phyloP scores from a whole-genome alignment of 495 filamentous ascomycete genomes.

The Penicillium samsonianum region DNA sequence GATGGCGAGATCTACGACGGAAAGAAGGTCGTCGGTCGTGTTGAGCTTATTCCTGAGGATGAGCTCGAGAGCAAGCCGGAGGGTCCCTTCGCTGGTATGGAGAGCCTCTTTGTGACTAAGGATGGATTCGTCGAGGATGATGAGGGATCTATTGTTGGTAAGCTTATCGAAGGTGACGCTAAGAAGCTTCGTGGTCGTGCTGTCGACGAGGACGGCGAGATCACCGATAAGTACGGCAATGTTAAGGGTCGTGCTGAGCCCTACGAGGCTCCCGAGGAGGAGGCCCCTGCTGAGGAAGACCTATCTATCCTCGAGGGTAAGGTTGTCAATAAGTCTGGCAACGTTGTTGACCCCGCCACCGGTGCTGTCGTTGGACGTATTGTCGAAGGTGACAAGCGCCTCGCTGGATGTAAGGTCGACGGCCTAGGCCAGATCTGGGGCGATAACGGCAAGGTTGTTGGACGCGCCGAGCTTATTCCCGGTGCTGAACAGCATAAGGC shows the following conservation, averaged over 20 bases:
- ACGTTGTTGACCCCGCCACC: conserved; percentile 68
- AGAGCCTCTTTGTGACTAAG: conserved; percentile 65
- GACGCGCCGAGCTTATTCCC: conserved; percentile 74
- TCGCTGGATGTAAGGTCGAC: conserved; percentile 80
- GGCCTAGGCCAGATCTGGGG: conserved; percentile 79
- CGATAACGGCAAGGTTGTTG: conserved; percentile 77
- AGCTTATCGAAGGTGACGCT: conserved; percentile 73
- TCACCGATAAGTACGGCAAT: conserved; percentile 78
- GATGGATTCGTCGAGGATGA: conserved; percentile 71
- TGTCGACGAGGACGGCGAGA: conserved; percentile 83
- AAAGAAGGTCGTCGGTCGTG: conserved; percentile 71
- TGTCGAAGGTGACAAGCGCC: conserved; percentile 68
- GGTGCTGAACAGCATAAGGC: conserved; percentile 68
- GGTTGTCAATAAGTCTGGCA: conserved; percentile 82
- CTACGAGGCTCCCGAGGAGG: conserved; percentile 61
- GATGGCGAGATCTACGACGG: conserved; percentile 74
- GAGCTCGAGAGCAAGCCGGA: conserved; percentile 72
- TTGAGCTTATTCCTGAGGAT: conserved; percentile 69
- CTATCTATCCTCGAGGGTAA: conserved; percentile 74
- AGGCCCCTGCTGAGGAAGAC: conserved; percentile 52
- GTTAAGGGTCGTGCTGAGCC: conserved; percentile 75
- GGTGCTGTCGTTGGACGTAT: conserved; percentile 78
- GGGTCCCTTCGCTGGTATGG: conserved; percentile 73
- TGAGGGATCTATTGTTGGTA: conserved; percentile 67
- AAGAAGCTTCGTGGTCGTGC: conserved; percentile 72